Conservation (phyloP, 2,329 filamentous ascomycete genomes). For the Macrophomina tecta region DNA sequence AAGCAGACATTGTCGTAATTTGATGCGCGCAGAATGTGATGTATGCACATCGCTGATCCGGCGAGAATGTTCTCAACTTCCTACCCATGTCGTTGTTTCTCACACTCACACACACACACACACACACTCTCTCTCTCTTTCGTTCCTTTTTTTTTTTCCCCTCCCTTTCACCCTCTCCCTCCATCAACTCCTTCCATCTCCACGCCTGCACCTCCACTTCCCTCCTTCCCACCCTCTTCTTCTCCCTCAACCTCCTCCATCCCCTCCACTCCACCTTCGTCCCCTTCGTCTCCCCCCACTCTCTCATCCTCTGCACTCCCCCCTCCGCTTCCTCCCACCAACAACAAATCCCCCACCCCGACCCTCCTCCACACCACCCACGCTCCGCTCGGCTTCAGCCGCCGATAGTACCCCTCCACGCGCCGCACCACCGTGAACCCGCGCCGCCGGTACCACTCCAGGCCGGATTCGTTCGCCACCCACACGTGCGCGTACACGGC, state of each 20-base stretch:
- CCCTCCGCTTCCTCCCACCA: not conserved
- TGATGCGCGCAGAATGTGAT: too few relatives aligned
- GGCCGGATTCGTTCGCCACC: conserved; percentile 65
- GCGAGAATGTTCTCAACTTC: too few relatives aligned
- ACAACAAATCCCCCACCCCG: conserved; percentile 39
- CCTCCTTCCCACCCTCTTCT: not conserved
- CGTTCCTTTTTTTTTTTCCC: too few relatives aligned
- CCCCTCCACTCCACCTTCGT: not conserved
- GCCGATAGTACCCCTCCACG: conserved; percentile 65
- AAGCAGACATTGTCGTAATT: too few relatives aligned
- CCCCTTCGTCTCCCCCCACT: not conserved
- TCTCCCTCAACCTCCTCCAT: not conserved
- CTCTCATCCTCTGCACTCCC: not conserved
- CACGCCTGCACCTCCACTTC: not conserved
- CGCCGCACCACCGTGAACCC: conserved; percentile 60
- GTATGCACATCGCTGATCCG: too few relatives aligned
- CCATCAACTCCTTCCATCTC: not conserved
- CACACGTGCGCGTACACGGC: conserved; percentile 68
- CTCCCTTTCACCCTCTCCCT: too few relatives aligned
- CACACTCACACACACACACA: too few relatives aligned
- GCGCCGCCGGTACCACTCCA: conserved; percentile 65
- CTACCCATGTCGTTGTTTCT: too few relatives aligned
- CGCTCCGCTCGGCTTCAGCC: conserved; percentile 62
- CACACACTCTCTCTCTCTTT: too few relatives aligned
- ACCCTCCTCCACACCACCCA: conserved; percentile 57